Percentiles rank a stretch among this genome's conserved stretches.
These are phyloP conservation scores for Phlyctochytrium arcticum DNA, from an alignment of 192 early-diverging fungal species.

Conservation along the genomic window DNA sequence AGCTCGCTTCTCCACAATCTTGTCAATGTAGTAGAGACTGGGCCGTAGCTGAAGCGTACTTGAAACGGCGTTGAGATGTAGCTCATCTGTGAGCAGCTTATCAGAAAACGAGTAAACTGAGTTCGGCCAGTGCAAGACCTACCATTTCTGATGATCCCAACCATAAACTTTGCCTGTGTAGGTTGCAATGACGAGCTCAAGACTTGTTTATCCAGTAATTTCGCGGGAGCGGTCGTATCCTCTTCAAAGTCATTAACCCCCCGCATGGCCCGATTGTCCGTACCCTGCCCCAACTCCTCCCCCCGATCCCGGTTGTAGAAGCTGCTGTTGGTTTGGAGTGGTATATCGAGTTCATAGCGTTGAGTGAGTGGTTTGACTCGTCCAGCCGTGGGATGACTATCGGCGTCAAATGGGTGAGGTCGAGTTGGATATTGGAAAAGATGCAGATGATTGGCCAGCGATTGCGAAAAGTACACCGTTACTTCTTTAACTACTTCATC, in stretches of 20 bases:
- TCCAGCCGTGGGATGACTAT: slow-evolving; percentile 18
- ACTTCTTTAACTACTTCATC: slow-evolving; percentile 54
- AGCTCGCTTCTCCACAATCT: slow-evolving; percentile 79
- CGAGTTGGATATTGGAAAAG: slow-evolving; percentile 83
- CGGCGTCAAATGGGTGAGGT: slow-evolving; percentile 32
- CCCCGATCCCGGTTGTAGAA: slow-evolving; percentile 79
- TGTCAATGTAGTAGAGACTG: slow-evolving; percentile 84
- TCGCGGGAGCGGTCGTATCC: slow-evolving; percentile 33
- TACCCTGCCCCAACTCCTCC: slow-evolving; percentile 68
- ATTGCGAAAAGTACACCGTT: slow-evolving; percentile 73
- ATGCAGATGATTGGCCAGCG: slow-evolving; percentile 66
- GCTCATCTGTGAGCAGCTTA: slow-evolving; percentile 44
- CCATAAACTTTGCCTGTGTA: slow-evolving; percentile 73
- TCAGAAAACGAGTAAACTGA: not conserved
- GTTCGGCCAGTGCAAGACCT: not conserved
- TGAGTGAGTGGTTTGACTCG: slow-evolving; percentile 82
- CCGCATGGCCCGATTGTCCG: slow-evolving; percentile 66
- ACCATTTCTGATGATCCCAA: slow-evolving; percentile 62
- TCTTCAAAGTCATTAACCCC: slow-evolving; percentile 43
- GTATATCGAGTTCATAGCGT: slow-evolving; percentile 80
- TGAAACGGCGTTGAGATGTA: slow-evolving; percentile 80
- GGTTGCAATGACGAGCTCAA: slow-evolving; percentile 75
- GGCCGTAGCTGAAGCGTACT: slow-evolving; percentile 81
- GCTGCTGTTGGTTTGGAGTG: slow-evolving; percentile 63
- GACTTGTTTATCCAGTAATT: slow-evolving; percentile 78